Evolutionary conservation across 192 early-diverging fungal genomes (phyloP), one percentile per base, ranked within the genome.

Genomic region (Glomus cerebriforme): DNA sequence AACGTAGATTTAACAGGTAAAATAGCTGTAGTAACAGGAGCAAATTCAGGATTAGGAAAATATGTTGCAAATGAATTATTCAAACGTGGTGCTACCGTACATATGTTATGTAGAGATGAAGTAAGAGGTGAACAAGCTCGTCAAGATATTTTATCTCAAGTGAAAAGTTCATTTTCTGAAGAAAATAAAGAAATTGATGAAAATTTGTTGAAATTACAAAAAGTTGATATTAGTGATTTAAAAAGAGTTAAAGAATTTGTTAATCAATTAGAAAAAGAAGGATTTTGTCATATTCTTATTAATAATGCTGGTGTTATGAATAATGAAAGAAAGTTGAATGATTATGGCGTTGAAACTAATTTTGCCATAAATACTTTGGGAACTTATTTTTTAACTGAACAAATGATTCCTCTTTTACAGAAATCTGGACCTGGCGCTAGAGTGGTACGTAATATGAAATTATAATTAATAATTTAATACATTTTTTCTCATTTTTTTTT

Each of bases 11-110:
- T 85, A 29, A 81, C 81, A 10, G 85, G 82, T 24, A 89, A 87
- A 43, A 69, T 84, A 59, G 83, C 79, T 35, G 84, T 89, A 27
- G 73, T 89, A 63, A 89, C 88, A 8, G 88, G 88, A 0, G 82
- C 85, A 26, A 89, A 85, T 34, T 78, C 83, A 24, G 88, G 88
- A 31, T 64, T 83, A 2, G 82, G 82, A 35, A 47, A 72, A 39
- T 6, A 54, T 72, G 27, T 83, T 64, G 64, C 64, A 26, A 27
- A 1, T 15, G 64, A 66, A 29, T 66, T 66, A 27, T 66, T 31
- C 26, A 66, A 26, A 66, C 64, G 64, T 4, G 64, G 64, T 0
- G 64, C 64, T 27, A 27, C 26, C 13, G 64, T 66, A 26, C 31
- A 66, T 32, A 66, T 66, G 64, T 32, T 66, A 15, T 66, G 64